These are phyloP conservation scores for Asterophora lycoperdoides DNA, from an alignment of 768 basidiomycete genomes.

Conservation along the genomic window DNA sequence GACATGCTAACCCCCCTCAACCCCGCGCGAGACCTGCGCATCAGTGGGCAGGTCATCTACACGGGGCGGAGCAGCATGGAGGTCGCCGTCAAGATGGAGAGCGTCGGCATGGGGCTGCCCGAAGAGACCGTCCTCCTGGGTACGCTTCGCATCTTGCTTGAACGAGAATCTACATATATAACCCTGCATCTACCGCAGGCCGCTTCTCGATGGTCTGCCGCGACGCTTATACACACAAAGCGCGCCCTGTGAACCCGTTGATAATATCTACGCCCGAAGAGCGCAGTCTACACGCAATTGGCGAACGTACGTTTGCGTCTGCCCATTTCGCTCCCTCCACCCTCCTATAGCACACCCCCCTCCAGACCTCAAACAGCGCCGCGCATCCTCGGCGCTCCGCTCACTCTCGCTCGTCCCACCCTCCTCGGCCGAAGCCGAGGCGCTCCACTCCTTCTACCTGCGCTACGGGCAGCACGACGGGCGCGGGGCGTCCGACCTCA, in stretches of 20 bases:
- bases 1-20: slow-evolving; percentile 63
- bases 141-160: slow-evolving; percentile 21
- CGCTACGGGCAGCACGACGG: slow-evolving; percentile 45
- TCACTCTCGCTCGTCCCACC: slow-evolving; percentile 75
- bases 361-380: slow-evolving; percentile 57
- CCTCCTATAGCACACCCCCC: background rate
- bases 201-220: slow-evolving; percentile 90
- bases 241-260: slow-evolving; percentile 61
- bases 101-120: slow-evolving; percentile 38
- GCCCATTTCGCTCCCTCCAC: background rate
- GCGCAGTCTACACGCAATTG: slow-evolving; percentile 54
- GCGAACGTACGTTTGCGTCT: slow-evolving; percentile 50
- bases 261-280: slow-evolving; percentile 60
- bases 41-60: slow-evolving; percentile 80
- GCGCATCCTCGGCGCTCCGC: slow-evolving; percentile 47
- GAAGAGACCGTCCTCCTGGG: slow-evolving; percentile 68
- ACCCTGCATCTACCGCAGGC: slow-evolving; percentile 39
- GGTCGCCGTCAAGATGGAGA: slow-evolving; percentile 84
- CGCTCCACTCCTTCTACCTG: slow-evolving; percentile 68
- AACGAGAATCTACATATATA: no score
- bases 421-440: slow-evolving; percentile 59
- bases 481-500: slow-evolving; percentile 11
- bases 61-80: slow-evolving; percentile 78
- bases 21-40: slow-evolving; percentile 60
- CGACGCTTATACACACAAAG: slow-evolving; percentile 60